Percentiles rank a stretch among this genome's conserved stretches.
phyloP scores from a whole-genome alignment of 2,329 filamentous ascomycete genomes.

The Sporothrix luriei region DNA sequence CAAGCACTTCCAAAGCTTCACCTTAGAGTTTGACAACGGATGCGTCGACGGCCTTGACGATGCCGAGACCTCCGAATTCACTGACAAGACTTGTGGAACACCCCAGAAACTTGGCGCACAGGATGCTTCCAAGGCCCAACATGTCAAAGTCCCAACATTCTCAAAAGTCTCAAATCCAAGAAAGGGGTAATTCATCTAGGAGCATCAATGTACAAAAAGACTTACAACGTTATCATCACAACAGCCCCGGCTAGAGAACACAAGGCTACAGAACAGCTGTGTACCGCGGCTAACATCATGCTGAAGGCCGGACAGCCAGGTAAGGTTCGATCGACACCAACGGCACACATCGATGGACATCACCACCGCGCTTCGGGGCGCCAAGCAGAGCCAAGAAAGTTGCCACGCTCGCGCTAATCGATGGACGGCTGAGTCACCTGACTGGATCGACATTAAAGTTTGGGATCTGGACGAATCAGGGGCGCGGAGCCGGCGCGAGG shows the following conservation, averaged over 20 bases:
- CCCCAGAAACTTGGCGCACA: not conserved
- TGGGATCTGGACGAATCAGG: not conserved
- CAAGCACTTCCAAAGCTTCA: conserved; percentile 18
- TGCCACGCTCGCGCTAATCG: conserved; percentile 17
- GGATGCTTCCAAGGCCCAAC: not conserved
- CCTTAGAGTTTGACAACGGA: no score
- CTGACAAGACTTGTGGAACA: not conserved
- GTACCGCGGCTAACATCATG: conserved; percentile 1
- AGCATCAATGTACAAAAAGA: not conserved
- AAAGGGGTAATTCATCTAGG: not conserved
- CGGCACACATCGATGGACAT: not conserved
- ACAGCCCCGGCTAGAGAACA: no score
- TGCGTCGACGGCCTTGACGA: not conserved
- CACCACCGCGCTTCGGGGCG: conserved; percentile 15
- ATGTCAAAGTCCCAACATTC: not conserved
- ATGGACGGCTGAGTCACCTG: conserved; percentile 13
- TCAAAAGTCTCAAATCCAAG: not conserved
- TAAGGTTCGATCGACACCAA: not conserved
- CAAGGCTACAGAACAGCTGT: not conserved
- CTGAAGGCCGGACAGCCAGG: not conserved
- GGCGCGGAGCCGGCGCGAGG: not conserved
- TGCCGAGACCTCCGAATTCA: not conserved
- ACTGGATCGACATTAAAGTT: not conserved
- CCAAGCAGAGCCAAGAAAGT: not conserved
- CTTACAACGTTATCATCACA: no score